These are phyloP conservation scores for Xylaria sp. DNA, from an alignment of 495 filamentous ascomycete genomes.

Conservation along the genomic window DNA sequence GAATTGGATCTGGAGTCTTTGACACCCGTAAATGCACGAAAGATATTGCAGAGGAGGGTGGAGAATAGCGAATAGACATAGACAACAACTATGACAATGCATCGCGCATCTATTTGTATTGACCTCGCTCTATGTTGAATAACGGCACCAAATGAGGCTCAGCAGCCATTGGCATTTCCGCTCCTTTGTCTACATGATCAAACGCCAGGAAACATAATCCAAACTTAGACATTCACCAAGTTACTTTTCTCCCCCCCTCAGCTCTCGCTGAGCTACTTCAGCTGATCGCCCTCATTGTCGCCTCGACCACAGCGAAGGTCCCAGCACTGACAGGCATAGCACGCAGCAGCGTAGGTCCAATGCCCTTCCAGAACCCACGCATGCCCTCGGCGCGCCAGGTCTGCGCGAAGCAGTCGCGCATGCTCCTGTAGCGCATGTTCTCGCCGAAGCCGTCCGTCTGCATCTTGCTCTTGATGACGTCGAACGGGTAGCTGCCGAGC, in stretches of 20 bases:
- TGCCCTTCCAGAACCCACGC: slow-evolving; percentile 93
- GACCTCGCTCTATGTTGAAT: slow-evolving; percentile 29
- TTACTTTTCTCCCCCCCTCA: background rate
- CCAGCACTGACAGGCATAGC: slow-evolving; percentile 98
- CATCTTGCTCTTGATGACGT: slow-evolving; percentile 99
- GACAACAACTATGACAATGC: slow-evolving; percentile 13
- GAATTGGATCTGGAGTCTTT: slow-evolving; percentile 72
- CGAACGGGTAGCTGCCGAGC: slow-evolving; percentile 91
- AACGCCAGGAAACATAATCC: slow-evolving; percentile 24
- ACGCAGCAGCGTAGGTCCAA: slow-evolving; percentile 90
- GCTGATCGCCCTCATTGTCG: slow-evolving; percentile 66
- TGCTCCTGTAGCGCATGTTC: slow-evolving; percentile 73
- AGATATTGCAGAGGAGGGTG: slow-evolving; percentile 77
- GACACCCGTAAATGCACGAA: slow-evolving; percentile 75
- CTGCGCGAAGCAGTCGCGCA: slow-evolving; percentile 90
- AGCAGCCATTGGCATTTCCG: background rate
- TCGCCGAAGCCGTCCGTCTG: slow-evolving; percentile 87
- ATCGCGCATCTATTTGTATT: slow-evolving; percentile 21
- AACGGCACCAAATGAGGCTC: background rate
- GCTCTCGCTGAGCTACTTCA: slow-evolving; percentile 29
- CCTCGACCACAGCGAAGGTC: slow-evolving; percentile 85
- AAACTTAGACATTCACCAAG: background rate
- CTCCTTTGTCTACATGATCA: slow-evolving; percentile 5
- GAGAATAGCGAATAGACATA: slow-evolving; percentile 61
- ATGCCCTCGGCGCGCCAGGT: slow-evolving; percentile 78